Evolutionary conservation across 225 moss, liverwort and hornwort genomes (phyloP), one percentile per base, ranked within the genome.

Genomic region (Takakia lepidozioides): DNA sequence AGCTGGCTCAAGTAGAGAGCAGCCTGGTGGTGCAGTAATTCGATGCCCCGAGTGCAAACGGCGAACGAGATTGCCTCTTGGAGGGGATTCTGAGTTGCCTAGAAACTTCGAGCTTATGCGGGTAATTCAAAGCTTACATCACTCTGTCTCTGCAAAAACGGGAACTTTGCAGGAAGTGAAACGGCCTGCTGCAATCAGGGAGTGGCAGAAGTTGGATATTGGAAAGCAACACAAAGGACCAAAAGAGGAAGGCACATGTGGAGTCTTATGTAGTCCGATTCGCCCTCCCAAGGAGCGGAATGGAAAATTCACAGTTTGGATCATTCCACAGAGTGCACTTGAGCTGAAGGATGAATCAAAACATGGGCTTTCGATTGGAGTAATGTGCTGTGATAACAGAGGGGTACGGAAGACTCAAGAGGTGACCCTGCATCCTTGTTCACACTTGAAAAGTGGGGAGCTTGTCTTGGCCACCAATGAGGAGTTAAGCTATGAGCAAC

Each of bases 31-130:
- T 32, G 82, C 71, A 20, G 50, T 92, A 45, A 68, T 92, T 42
- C 85, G 71, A 24, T 93, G 92, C 48, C 88, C 88, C 18, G 92
- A 93, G 54, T 93, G 92, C 57, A 85, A 78, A 43, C 80, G 75
- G 26, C 73, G 71, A 43, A 88, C 85, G 2, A 85, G 66, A 29
- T 27, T 93, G 14, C 85, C 88, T 0, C 20, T 73, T 5, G 81
- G 92, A 19, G 92, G 92, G 13, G 55, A 60, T 17, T 46, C 68
- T 29, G 69, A 51, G 15, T 75, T 88, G 26, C 92, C 92, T 11
- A 93, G 76, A 58, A 93, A 88, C 62, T 70, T 88, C 8, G 88
- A 85, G 48, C 85, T 93, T 26, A 78, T 93, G 68, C 88, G 92
- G 7, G 43, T 81, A 48, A 40, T 84, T 19, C 81, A 74, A 49